phyloP scores from a whole-genome alignment of 1,284 basidiomycete species.

The Coniferiporia sulphurascens region DNA sequence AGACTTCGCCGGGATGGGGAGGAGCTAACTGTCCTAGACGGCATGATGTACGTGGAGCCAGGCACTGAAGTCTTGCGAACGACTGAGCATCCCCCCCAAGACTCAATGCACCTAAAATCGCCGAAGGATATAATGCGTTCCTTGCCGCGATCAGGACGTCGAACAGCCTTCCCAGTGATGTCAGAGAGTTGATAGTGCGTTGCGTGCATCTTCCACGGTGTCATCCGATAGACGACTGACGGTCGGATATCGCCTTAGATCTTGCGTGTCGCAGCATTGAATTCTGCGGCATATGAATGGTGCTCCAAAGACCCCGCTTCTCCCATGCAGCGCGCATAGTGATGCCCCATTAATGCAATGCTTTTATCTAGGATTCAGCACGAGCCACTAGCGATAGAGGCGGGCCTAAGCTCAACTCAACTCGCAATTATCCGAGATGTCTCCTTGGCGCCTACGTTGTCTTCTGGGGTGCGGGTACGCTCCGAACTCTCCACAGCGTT shows the following conservation, averaged over 20 bases:
- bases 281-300: constrained; percentile 49
- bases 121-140: constrained; percentile 47
- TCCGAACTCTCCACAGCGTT: constrained; percentile 21
- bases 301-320: background rate
- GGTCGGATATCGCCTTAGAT: constrained; percentile 32
- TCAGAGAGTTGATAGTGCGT: constrained; percentile 48
- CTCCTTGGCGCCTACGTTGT: constrained; percentile 30
- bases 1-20: constrained; percentile 17
- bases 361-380: constrained; percentile 39
- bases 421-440: constrained; percentile 43
- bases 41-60: constrained; percentile 13
- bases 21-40: constrained; percentile 19
- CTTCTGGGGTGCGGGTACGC: background rate
- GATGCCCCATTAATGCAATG: background rate
- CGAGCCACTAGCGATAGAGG: constrained; percentile 39
- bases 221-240: constrained; percentile 2
- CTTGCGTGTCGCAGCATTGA: constrained; percentile 47
- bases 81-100: background rate
- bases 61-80: background rate
- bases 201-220: background rate
- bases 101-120: constrained; percentile 44
- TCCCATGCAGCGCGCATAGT: background rate
- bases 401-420: constrained; percentile 43
- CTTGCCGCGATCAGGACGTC: constrained; percentile 45
- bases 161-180: constrained; percentile 41